phyloP scores from a whole-genome alignment of 2,329 filamentous ascomycete genomes.

The Ophiocordyceps camponoti-leonardi region DNA sequence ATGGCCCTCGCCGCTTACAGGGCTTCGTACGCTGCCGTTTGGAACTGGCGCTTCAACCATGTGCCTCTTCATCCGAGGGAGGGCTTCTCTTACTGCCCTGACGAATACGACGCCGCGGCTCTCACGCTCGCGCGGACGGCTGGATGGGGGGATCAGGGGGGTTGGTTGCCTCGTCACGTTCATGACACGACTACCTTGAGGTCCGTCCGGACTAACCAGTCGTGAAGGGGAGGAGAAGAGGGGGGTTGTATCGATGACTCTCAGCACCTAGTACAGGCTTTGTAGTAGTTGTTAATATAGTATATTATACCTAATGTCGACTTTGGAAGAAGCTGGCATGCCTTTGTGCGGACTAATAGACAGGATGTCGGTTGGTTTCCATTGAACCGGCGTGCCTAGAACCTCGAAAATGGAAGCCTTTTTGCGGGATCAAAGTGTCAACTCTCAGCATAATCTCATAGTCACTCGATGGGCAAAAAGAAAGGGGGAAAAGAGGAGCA shows the following conservation, averaged over 20 bases:
- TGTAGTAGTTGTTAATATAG: too few relatives aligned
- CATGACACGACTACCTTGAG: background rate
- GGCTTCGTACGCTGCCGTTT: slow-evolving; percentile 49
- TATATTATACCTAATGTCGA: too few relatives aligned
- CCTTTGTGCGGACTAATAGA: too few relatives aligned
- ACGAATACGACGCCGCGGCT: slow-evolving; percentile 4
- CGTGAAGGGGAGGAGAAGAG: background rate
- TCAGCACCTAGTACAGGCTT: too few relatives aligned
- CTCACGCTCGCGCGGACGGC: slow-evolving; percentile 9
- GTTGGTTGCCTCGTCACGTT: background rate
- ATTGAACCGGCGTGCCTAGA: background rate
- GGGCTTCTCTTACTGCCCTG: slow-evolving; percentile 3
- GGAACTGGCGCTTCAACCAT: slow-evolving; percentile 53
- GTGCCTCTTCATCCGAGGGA: slow-evolving; percentile 35
- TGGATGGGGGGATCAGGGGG: slow-evolving; percentile 10
- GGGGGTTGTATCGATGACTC: background rate
- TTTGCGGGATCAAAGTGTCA: background rate
- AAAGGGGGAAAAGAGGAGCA: slow-evolving; percentile 10
- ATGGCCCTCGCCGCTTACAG: slow-evolving; percentile 48
- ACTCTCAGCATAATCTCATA: background rate
- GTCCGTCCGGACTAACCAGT: too few relatives aligned
- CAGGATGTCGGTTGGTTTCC: too few relatives aligned
- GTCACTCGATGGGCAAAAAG: background rate
- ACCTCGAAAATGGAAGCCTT: background rate
- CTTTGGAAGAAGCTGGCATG: too few relatives aligned